Evolutionary conservation across 106 monocot species (phyloP).

Genomic region (Dendrobium nobile): DNA sequence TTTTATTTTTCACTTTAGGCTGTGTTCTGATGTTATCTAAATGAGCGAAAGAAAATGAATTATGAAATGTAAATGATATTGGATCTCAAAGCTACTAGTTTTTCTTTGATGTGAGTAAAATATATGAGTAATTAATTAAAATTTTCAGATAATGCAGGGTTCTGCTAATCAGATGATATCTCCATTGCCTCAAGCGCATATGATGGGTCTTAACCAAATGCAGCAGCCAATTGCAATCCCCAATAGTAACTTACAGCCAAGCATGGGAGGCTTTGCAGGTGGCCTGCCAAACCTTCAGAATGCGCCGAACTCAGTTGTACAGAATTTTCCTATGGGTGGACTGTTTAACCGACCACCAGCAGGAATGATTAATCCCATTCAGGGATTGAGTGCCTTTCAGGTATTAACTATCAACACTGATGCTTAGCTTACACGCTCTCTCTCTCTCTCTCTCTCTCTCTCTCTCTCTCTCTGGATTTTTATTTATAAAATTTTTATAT

Average conservation of each 20-base stretch:
- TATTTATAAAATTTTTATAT: background rate
- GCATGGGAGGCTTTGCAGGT: constrained; percentile 43
- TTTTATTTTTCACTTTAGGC: too few relatives aligned
- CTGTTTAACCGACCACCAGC: constrained; percentile 50
- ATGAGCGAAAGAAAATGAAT: too few relatives aligned
- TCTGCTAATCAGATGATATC: constrained; percentile 53
- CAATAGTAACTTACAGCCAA: constrained; percentile 22
- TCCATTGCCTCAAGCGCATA: constrained; percentile 35
- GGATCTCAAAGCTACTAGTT: too few relatives aligned
- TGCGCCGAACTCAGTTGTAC: constrained; percentile 22
- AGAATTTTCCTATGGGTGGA: constrained; percentile 47
- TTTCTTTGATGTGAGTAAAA: too few relatives aligned
- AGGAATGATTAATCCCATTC: constrained; percentile 35
- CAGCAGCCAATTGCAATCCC: constrained; percentile 32
- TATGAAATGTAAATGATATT: too few relatives aligned
- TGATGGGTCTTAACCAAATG: constrained; percentile 61
- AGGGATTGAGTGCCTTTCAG: constrained; percentile 60
- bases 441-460: background rate
- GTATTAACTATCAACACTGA: constrained; percentile 21
- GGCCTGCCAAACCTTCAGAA: constrained; percentile 44
- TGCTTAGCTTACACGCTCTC: too few relatives aligned
- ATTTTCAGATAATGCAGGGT: constrained; percentile 57
- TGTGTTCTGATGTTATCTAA: too few relatives aligned
- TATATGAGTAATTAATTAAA: background rate
- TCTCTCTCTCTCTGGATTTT: background rate